Conservation (phyloP, 495 filamentous ascomycete species). For the Astrocystis sublimbata region DNA sequence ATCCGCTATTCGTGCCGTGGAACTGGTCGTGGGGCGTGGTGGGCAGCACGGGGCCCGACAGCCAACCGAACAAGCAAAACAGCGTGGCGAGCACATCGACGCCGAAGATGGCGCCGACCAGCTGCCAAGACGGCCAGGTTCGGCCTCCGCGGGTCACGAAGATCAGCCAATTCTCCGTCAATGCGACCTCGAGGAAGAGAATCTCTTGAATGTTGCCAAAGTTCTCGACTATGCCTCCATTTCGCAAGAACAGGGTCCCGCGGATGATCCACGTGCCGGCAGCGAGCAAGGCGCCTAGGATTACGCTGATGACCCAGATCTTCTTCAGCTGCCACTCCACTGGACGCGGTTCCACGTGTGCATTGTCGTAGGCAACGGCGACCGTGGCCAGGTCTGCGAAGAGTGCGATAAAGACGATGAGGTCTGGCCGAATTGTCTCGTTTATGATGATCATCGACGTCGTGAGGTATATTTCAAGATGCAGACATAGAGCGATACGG, state of each 20-base stretch:
- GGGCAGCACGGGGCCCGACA: slow-evolving; percentile 49
- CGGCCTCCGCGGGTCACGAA: slow-evolving; percentile 88
- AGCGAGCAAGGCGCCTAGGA: slow-evolving; percentile 76
- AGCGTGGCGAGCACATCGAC: slow-evolving; percentile 82
- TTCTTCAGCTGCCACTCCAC: slow-evolving; percentile 94
- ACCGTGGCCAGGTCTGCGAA: slow-evolving; percentile 91
- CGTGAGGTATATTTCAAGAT: slow-evolving; percentile 85
- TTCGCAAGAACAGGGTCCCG: slow-evolving; percentile 67
- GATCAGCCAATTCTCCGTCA: slow-evolving; percentile 95
- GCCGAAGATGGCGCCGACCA: slow-evolving; percentile 69
- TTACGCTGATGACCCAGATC: slow-evolving; percentile 85
- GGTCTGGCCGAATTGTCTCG: slow-evolving; percentile 75
- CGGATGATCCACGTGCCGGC: slow-evolving; percentile 80
- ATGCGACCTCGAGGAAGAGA: slow-evolving; percentile 85
- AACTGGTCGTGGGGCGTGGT: slow-evolving; percentile 25
- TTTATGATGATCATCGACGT: slow-evolving; percentile 86
- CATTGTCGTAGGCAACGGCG: slow-evolving; percentile 90
- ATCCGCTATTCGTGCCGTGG: slow-evolving; percentile 54
- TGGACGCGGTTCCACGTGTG: slow-evolving; percentile 77
- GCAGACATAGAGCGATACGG: slow-evolving; percentile 93
- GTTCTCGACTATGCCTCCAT: slow-evolving; percentile 81
- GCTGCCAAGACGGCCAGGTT: slow-evolving; percentile 80
- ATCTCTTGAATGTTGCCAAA: slow-evolving; percentile 77
- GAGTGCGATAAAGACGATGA: slow-evolving; percentile 90
- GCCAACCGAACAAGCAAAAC: slow-evolving; percentile 80